Percentiles rank a stretch among this genome's conserved stretches.
Conservation (phyloP, 768 basidiomycete species). For the Atractiella rhizophila region DNA sequence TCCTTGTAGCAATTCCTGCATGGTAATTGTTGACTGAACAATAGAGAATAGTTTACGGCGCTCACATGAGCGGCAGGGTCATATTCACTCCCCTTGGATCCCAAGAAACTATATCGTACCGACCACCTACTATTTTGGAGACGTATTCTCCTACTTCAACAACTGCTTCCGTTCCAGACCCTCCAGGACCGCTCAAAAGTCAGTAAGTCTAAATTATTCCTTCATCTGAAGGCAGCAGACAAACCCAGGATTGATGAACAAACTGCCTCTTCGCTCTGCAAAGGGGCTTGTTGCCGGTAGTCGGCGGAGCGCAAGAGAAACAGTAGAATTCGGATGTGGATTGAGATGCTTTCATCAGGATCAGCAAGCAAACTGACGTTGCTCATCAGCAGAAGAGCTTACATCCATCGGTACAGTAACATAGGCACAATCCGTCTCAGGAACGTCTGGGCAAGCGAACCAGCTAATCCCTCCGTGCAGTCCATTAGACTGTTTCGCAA, state of each 20-base stretch:
- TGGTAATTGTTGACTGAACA: too few species aligned
- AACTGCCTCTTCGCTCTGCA: conserved; percentile 6
- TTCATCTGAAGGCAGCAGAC: neutral
- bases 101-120: too few species aligned
- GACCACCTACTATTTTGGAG: conserved; percentile 5
- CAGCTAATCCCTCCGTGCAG: too few species aligned
- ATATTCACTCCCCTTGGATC: too few species aligned
- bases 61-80: too few species aligned
- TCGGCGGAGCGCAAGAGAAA: conserved; percentile 10
- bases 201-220: too few species aligned
- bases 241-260: neutral
- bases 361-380: neutral
- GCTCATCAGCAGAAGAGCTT: neutral
- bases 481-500: too few species aligned
- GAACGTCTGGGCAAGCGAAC: conserved; percentile 8
- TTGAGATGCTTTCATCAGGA: neutral
- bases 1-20: too few species aligned
- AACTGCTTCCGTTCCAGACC: conserved; percentile 7
- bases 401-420: conserved; percentile 11
- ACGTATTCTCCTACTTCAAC: conserved; percentile 1
- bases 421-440: conserved; percentile 4
- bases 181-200: conserved; percentile 13
- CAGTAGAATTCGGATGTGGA: conserved; percentile 5
- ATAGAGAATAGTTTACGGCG: too few species aligned
- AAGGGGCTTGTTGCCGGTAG: conserved; percentile 8